Base-by-base conservation (phyloP, 1,139 yeast species). In the Zygotorulaspora mrakii region DNA sequence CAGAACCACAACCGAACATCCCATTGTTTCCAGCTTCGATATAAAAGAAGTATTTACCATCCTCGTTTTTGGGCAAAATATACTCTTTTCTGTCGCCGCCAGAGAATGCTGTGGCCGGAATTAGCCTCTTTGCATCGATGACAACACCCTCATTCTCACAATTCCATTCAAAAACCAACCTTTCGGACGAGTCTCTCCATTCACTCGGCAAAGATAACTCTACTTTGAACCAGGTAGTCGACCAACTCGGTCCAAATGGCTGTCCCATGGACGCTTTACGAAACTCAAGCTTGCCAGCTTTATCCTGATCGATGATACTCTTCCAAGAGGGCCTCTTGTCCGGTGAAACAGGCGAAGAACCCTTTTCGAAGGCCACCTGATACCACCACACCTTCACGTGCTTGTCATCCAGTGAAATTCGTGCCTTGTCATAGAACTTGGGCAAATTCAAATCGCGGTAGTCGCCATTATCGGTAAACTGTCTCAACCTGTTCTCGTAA, bases 171-270 rank as follows among this genome's bases (percentile, higher is more conserved):
- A 88, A 76, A 40, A 79, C 68, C 32, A 88, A 72, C 43, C 73
- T 72, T 28, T 72, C 73, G 30, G 67, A 68, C 2, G 56, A 39
- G 11, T 63, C 60, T 11, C 71, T 52, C 84, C 91, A 83, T 3
- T 69, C 62, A 14, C 68, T 55, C 0, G 95, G 95, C 5, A 89
- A 68, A 21, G 69, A 68, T 47, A 85, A 65, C 17, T 71, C 66
- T 28, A 89, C 68, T 52, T 79, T 76, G 64, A 91, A 87, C 98
- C 98, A 91, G 53, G 88, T 94, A 1, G 96, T 83, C 48, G 91
- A 82, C 98, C 97, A 91, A 11, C 94, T 82, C 2, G 97, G 97
- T 0, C 96, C 96, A 62, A 84, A 87, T n/a, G 71, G 67, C 53
- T 83, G 80, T 20, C 94, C 94, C 51, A 79, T 77, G 21, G 70